phyloP scores from a whole-genome alignment of 106 monocot genomes.

The Allium cepa region DNA sequence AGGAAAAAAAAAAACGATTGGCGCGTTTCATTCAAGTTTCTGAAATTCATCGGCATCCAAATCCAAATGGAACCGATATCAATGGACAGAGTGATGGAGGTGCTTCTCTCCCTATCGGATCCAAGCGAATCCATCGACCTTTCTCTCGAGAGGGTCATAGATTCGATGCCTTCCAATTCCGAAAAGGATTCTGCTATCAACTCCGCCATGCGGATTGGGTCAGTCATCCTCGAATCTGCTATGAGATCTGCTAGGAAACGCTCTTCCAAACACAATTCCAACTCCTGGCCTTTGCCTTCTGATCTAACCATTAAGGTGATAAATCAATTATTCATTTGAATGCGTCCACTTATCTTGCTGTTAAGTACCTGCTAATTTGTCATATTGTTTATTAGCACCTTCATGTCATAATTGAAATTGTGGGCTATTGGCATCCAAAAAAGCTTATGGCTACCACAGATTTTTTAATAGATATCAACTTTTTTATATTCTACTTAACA shows the following conservation, averaged over 20 bases:
- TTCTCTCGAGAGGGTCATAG: constrained; percentile 40
- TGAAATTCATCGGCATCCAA: no score
- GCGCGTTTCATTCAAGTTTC: no score
- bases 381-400: no score
- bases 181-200: constrained; percentile 32
- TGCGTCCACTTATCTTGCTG: no score
- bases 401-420: no score
- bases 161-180: constrained; percentile 13
- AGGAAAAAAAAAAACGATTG: no score
- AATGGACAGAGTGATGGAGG: constrained; percentile 30
- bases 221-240: constrained; percentile 38
- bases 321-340: no score
- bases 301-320: constrained; percentile 58
- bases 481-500: no score
- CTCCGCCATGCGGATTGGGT: constrained; percentile 21
- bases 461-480: no score
- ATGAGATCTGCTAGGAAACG: constrained; percentile 26
- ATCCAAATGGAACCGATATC: background rate
- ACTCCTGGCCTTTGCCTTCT: constrained; percentile 40
- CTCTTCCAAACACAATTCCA: constrained; percentile 34
- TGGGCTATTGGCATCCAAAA: no score
- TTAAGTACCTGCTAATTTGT: no score
- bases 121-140: constrained; percentile 31
- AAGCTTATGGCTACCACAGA: no score
- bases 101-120: constrained; percentile 22